Conservation (phyloP, 371 early-diverging fungal species). For the Mucor indicus region DNA sequence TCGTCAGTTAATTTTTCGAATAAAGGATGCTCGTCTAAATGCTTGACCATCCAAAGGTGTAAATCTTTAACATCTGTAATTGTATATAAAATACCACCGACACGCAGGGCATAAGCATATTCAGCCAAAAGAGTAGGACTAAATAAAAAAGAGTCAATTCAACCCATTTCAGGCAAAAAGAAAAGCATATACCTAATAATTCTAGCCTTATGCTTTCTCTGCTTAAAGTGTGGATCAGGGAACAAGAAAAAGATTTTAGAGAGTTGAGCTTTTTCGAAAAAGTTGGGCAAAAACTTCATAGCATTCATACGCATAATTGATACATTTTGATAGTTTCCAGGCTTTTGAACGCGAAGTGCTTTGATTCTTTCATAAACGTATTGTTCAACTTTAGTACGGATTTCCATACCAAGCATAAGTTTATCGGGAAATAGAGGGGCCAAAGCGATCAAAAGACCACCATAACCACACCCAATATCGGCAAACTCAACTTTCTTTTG, state of each 20-base stretch:
- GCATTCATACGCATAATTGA: conserved; percentile 98
- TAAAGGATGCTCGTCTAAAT: conserved; percentile 90
- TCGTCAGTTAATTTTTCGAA: conserved; percentile 86
- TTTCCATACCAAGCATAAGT: conserved; percentile 98
- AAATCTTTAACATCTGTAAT: conserved; percentile 94
- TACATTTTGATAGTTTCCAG: conserved; percentile 90
- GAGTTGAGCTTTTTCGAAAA: conserved; percentile 91
- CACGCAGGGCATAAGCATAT: conserved; percentile 90
- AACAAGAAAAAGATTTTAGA: conserved; percentile 98
- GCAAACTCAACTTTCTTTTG: conserved; percentile 87
- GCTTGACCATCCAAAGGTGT: conserved; percentile 95
- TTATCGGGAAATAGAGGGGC: conserved; percentile 88
- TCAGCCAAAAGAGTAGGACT: conserved; percentile 85
- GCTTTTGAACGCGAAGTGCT: conserved; percentile 80
- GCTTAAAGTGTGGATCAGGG: conserved; percentile 99
- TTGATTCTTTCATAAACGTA: conserved; percentile 91
- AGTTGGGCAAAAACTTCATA: conserved; percentile 99
- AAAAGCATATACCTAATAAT: conserved; percentile 78
- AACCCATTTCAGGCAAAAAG: too few species aligned
- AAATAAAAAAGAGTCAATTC: conserved; percentile 19
- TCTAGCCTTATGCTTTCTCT: conserved; percentile 98
- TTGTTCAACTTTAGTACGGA: conserved; percentile 94
- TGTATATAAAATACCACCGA: conserved; percentile 94
- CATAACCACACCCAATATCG: conserved; percentile 99
- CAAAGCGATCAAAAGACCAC: conserved; percentile 90